A percentile compares a stretch with the other conserved stretches of the same genome.
These are phyloP conservation scores for Xylaria palmicola DNA, from an alignment of 495 filamentous ascomycete species.

Conservation along the genomic window DNA sequence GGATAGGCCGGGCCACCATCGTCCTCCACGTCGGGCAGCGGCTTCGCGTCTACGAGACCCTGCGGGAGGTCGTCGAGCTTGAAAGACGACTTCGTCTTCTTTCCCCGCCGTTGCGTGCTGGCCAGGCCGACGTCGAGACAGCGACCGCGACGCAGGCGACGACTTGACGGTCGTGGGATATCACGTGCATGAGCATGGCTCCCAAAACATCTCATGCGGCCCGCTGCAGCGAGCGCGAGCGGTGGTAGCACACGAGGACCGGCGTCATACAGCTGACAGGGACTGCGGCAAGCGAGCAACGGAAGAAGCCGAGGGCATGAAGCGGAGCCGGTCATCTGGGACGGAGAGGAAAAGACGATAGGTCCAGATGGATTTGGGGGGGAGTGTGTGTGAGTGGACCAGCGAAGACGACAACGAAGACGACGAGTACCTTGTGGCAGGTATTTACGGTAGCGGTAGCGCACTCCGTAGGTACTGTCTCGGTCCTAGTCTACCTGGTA, in stretches of 20 bases:
- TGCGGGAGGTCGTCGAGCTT: constrained; percentile 67
- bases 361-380: no score
- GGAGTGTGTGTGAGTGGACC: constrained; percentile 1
- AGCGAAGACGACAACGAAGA: not conserved
- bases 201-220: not conserved
- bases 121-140: not conserved
- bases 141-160: not conserved
- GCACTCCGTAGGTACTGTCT: no score
- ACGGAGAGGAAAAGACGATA: not conserved
- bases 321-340: constrained; percentile 27
- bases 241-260: not conserved
- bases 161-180: not conserved
- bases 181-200: constrained; percentile 6
- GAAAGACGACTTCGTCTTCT: constrained; percentile 51
- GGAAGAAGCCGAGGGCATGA: constrained; percentile 28
- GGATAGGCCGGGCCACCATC: constrained; percentile 67
- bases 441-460: no score
- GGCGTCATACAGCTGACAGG: constrained; percentile 6
- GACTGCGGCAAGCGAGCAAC: constrained; percentile 17
- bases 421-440: no score
- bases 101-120: constrained; percentile 19
- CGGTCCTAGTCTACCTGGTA: no score
- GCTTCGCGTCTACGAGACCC: constrained; percentile 42
- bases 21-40: constrained; percentile 34
- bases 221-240: not conserved